These are phyloP conservation scores for Carex littledalei DNA, from an alignment of 176 grass and related monocot genomes.

Conservation along the genomic window DNA sequence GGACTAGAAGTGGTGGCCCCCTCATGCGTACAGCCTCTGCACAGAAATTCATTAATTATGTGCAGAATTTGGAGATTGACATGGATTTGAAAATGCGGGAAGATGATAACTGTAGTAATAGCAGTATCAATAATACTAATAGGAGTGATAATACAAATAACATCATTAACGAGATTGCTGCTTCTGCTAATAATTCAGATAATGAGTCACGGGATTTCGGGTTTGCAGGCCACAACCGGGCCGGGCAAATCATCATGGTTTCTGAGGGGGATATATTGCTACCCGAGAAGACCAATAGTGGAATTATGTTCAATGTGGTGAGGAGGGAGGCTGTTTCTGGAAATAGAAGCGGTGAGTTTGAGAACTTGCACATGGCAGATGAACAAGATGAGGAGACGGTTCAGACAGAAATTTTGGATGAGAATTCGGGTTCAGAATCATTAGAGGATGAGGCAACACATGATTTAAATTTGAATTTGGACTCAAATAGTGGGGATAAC, in stretches of 20 bases:
- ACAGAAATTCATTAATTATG: slow-evolving; percentile 74
- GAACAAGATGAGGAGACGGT: slow-evolving; percentile 69
- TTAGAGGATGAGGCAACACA: slow-evolving; percentile 13
- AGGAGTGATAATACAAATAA: slow-evolving; percentile 9
- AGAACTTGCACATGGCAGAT: slow-evolving; percentile 5
- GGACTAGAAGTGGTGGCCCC: slow-evolving; percentile 87
- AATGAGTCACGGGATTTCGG: slow-evolving; percentile 31
- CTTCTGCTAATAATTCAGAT: slow-evolving; percentile 29
- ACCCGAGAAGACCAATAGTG: slow-evolving; percentile 72
- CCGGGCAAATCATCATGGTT: slow-evolving; percentile 57
- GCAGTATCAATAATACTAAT: neutral
- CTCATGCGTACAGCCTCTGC: slow-evolving; percentile 92
- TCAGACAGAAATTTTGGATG: slow-evolving; percentile 46
- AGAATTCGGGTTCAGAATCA: slow-evolving; percentile 46
- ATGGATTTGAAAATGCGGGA: slow-evolving; percentile 45
- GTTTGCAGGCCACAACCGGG: slow-evolving; percentile 2
- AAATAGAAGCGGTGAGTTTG: slow-evolving; percentile 28
- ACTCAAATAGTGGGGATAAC: slow-evolving; percentile 5
- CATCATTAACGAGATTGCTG: neutral
- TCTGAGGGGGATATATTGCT: slow-evolving; percentile 93
- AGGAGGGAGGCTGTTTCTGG: slow-evolving; percentile 50
- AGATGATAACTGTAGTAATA: slow-evolving; percentile 28
- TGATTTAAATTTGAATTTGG: slow-evolving; percentile 23
- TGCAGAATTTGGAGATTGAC: slow-evolving; percentile 85
- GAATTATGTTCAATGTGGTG: slow-evolving; percentile 96